Percentiles rank a stretch among this genome's conserved stretches.
phyloP scores from a whole-genome alignment of 495 filamentous ascomycete species.

The Annulohypoxylon stygium region DNA sequence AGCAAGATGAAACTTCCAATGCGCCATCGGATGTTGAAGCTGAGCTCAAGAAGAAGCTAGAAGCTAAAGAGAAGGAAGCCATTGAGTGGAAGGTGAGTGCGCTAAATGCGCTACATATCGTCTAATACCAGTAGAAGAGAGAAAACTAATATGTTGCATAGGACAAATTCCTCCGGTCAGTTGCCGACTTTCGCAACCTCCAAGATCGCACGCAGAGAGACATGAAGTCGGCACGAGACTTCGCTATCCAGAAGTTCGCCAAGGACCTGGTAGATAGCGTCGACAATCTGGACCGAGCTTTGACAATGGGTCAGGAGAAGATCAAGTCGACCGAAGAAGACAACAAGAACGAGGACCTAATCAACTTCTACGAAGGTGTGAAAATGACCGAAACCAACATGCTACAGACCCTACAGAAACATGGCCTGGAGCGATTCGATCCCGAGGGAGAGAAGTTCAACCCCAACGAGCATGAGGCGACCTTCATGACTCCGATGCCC shows the following conservation, averaged over 20 bases:
- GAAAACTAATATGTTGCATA: slow-evolving; percentile 54
- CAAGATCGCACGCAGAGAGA: slow-evolving; percentile 95
- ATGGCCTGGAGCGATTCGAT: slow-evolving; percentile 92
- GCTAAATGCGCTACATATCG: background rate
- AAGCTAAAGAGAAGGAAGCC: slow-evolving; percentile 85
- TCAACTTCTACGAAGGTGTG: slow-evolving; percentile 85
- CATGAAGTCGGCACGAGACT: slow-evolving; percentile 85
- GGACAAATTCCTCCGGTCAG: slow-evolving; percentile 92
- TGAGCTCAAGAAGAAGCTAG: slow-evolving; percentile 74
- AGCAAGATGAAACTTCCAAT: slow-evolving; percentile 40
- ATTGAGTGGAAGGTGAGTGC: slow-evolving; percentile 84
- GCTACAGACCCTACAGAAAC: slow-evolving; percentile 89
- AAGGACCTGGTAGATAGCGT: slow-evolving; percentile 92
- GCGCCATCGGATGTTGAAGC: slow-evolving; percentile 51
- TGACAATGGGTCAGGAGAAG: slow-evolving; percentile 83
- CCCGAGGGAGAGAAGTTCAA: slow-evolving; percentile 86
- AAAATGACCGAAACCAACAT: slow-evolving; percentile 95
- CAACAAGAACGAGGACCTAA: slow-evolving; percentile 74
- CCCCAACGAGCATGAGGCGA: slow-evolving; percentile 95
- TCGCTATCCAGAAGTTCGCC: slow-evolving; percentile 94
- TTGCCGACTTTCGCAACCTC: slow-evolving; percentile 97
- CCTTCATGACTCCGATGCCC: slow-evolving; percentile 86
- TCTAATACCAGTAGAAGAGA: slow-evolving; percentile 17
- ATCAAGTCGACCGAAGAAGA: slow-evolving; percentile 67
- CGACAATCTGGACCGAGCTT: slow-evolving; percentile 96